Base-by-base conservation (phyloP, 2,329 filamentous ascomycete species). In the Didymella sp. region DNA sequence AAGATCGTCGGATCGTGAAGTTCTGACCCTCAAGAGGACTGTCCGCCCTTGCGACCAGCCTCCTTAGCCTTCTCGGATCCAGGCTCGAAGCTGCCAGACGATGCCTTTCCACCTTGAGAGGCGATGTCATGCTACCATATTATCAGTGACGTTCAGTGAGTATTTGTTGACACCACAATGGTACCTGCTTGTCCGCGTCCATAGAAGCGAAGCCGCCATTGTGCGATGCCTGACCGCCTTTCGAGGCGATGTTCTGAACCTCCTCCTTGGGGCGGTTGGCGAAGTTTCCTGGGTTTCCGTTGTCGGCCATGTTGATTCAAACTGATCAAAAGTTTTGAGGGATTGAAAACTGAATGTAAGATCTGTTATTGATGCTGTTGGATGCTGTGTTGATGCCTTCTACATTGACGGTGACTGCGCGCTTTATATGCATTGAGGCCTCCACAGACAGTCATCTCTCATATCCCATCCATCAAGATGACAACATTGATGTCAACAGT, bases 31-130 rank as follows among this genome's bases (percentile, higher is more conserved):
- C 30, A 60, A 37, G 60, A 60, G 2, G 54, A 21, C 31, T 48
- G 51, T 49, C 83, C 83, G 3, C 84, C 83, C 73, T 85, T 85
- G 28, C 76, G 74, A 2, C 84, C 84, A 17, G 83, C 83, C 69
- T 85, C 83, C 44, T 75, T 78, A 2, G 83, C 82, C 58, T 76
- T 79, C 68, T 83, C 79, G 44, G 79, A 82, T 6, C 84, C 81
- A 0, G 78, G 78, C 64, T 85, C 80, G 51, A 86, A 86, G 3
- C 79, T 83, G 4, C 84, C 83, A 31, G 77, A 76, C 0, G 82
- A 85, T 0, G 81, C 79, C 48, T 84, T 75, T 4, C 82, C 84
- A 9, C 84, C 84, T 69, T 78, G 76, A 11, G 83, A 85, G 1
- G 84, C 83, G 56, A 86, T 85, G 1, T 85, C 78, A 19, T 76